Evolutionary conservation across 2,329 filamentous ascomycete genomes (phyloP), one percentile per base, ranked within the genome.

Genomic region (Pestalotiopsis sp.): DNA sequence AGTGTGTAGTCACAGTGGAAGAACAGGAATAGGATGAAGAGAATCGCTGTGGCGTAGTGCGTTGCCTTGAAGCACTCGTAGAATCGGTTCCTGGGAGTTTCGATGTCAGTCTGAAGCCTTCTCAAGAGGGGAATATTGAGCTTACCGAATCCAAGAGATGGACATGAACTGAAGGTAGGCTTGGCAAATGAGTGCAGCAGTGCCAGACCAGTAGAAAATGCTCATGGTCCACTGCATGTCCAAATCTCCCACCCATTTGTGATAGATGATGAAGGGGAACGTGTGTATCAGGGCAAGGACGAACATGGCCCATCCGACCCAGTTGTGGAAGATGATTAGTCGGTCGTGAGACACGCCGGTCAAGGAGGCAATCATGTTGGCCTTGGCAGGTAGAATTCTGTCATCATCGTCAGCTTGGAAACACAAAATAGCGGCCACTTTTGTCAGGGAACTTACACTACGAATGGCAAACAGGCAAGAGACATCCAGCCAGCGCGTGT

Each of bases 1-100:
- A 90, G 79, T 0, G 79, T 82, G 75, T 84, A 85, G 74, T 87
- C 84, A 74, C 88, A 90, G 76, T 90, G 88, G 65, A 89, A 81
- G 77, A 90, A 90, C 76, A 90, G 86, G 73, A 89, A 87, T 9
- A 90, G 64, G 20, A 89, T 78, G 72, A 90, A 90, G 1, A 88
- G 72, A 3, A 86, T 71, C 9, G 84, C 87, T 3, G 83, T 82
- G 23, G 87, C 68, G 69, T 86, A 83, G 72, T 90, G 88, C 0
- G 85, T 84, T 3, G 81, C 81, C 72, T 90, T 90, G 84, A 90
- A 90, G 73, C 88, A 86, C 71, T 91, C 88, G 74, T 90, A 90
- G 71, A 79, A 85, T 0, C 84, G 81, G 66, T 85, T 84, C 4
- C 87, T 87, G 61, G 9, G 2, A n/a, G 36, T 2, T n/a, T 11